Evolutionary conservation across 352 stramenopile species (phyloP).

Genomic region (Nothophytophthora sp.): DNA sequence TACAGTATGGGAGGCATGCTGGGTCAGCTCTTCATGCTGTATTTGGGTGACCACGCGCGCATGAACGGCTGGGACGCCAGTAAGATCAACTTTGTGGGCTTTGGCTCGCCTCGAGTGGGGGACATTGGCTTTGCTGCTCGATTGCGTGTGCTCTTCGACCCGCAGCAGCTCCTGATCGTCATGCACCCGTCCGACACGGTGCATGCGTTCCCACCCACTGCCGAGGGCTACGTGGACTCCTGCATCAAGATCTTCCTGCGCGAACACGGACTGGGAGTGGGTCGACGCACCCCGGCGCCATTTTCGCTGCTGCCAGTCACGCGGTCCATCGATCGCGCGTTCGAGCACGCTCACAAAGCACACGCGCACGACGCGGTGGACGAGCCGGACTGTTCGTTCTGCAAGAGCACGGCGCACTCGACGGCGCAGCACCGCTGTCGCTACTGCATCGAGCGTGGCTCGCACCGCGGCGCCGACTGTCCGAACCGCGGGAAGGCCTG

Average conservation of each 20-base stretch:
- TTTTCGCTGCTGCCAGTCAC: constrained; percentile 82
- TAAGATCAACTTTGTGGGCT: constrained; percentile 86
- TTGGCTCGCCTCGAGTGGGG: constrained; percentile 77
- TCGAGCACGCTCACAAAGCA: constrained; percentile 67
- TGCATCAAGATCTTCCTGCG: constrained; percentile 87
- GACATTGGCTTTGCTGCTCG: constrained; percentile 80
- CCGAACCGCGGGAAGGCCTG: constrained; percentile 73
- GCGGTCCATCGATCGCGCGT: constrained; percentile 73
- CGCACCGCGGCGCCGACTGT: constrained; percentile 70
- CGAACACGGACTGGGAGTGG: constrained; percentile 65
- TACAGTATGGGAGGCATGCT: constrained; percentile 89
- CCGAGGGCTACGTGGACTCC: constrained; percentile 78
- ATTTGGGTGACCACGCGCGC: constrained; percentile 73
- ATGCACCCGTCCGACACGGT: constrained; percentile 86
- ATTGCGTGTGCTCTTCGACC: constrained; percentile 72
- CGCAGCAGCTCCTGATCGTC: constrained; percentile 79
- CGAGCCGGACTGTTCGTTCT: constrained; percentile 55
- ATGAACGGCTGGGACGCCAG: constrained; percentile 73
- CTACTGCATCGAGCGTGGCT: constrained; percentile 81
- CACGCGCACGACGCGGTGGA: constrained; percentile 26
- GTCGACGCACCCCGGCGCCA: constrained; percentile 57
- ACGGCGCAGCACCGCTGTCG: constrained; percentile 78
- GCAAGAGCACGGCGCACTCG: constrained; percentile 57
- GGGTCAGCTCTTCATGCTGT: constrained; percentile 77
- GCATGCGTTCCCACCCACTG: constrained; percentile 80